A percentile compares a stretch with the other conserved stretches of the same genome.
phyloP scores from a whole-genome alignment of 1,284 basidiomycete species.

The Ustilago bromivora region DNA sequence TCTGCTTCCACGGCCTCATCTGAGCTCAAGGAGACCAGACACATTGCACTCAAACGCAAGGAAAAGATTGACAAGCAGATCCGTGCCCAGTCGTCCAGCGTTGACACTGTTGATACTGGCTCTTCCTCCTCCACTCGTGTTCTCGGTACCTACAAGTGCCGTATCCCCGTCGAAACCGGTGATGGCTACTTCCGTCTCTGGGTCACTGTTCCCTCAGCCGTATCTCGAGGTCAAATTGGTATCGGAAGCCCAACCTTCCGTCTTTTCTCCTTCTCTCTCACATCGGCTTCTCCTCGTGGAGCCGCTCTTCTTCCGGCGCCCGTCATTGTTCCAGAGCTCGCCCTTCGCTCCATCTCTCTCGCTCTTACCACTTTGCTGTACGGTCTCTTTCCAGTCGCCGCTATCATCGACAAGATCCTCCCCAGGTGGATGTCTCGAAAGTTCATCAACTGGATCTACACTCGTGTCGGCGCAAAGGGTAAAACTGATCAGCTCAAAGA shows the following conservation, averaged over 20 bases:
- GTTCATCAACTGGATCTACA: slow-evolving; percentile 53
- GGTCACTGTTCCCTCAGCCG: slow-evolving; percentile 41
- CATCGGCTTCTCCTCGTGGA: slow-evolving; percentile 57
- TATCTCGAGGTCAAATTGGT: slow-evolving; percentile 17
- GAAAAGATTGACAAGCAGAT: slow-evolving; percentile 53
- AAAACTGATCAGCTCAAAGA: slow-evolving; percentile 43
- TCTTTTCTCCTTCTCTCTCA: slow-evolving; percentile 56
- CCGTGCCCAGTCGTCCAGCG: slow-evolving; percentile 25
- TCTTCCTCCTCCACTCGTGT: slow-evolving; percentile 29
- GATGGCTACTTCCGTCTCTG: slow-evolving; percentile 61
- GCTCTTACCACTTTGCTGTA: slow-evolving; percentile 50
- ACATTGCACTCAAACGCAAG: slow-evolving; percentile 34
- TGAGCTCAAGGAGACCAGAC: slow-evolving; percentile 25
- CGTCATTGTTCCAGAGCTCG: slow-evolving; percentile 56
- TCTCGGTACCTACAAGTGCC: slow-evolving; percentile 48
- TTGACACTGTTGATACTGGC: slow-evolving; percentile 28
- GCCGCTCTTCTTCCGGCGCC: slow-evolving; percentile 54
- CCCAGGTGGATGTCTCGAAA: slow-evolving; percentile 43
- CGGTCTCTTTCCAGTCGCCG: slow-evolving; percentile 58
- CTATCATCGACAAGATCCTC: slow-evolving; percentile 57
- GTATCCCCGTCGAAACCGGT: slow-evolving; percentile 52
- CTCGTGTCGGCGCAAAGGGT: slow-evolving; percentile 47
- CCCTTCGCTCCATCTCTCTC: slow-evolving; percentile 46
- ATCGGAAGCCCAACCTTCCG: slow-evolving; percentile 55
- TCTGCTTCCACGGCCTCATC: background rate